Conservation (phyloP, 2,329 filamentous ascomycete species). For the Claviceps cyperi region DNA sequence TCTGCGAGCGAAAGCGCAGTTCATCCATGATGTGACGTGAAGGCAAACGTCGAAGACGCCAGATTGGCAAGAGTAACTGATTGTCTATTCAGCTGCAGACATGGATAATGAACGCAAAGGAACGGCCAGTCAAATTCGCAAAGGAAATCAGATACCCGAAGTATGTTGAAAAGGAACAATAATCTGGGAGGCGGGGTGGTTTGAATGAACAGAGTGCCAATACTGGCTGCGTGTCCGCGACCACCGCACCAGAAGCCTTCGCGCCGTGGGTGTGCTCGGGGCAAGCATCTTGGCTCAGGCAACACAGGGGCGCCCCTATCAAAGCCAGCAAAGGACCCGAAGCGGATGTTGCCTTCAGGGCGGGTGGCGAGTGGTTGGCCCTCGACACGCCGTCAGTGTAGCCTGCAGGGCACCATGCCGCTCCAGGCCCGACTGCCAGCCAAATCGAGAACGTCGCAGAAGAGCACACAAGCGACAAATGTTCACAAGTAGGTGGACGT, state of each 20-base stretch:
- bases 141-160: constrained; percentile 8
- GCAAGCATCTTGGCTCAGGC: constrained; percentile 9
- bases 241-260: background rate
- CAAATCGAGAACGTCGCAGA: background rate
- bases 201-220: constrained; percentile 10
- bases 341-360: constrained; percentile 4
- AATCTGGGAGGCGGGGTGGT: constrained; percentile 18
- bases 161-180: constrained; percentile 13
- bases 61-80: constrained; percentile 20
- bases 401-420: constrained; percentile 1
- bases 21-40: constrained; percentile 47
- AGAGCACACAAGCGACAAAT: background rate
- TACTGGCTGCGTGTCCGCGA: constrained; percentile 1
- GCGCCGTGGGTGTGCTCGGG: constrained; percentile 6
- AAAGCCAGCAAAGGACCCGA: constrained; percentile 2
- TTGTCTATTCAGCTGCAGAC: constrained; percentile 20
- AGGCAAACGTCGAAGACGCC: constrained; percentile 26
- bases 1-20: constrained; percentile 62
- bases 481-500: background rate
- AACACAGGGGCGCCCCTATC: constrained; percentile 1
- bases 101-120: constrained; percentile 20
- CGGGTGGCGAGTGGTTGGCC: constrained; percentile 2
- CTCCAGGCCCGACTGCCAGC: background rate
- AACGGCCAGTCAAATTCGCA: constrained; percentile 15
- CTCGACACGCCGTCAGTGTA: constrained; percentile 1